These are phyloP conservation scores for Lactuca saligna DNA, from an alignment of 129 eudicot species.

Conservation along the genomic window DNA sequence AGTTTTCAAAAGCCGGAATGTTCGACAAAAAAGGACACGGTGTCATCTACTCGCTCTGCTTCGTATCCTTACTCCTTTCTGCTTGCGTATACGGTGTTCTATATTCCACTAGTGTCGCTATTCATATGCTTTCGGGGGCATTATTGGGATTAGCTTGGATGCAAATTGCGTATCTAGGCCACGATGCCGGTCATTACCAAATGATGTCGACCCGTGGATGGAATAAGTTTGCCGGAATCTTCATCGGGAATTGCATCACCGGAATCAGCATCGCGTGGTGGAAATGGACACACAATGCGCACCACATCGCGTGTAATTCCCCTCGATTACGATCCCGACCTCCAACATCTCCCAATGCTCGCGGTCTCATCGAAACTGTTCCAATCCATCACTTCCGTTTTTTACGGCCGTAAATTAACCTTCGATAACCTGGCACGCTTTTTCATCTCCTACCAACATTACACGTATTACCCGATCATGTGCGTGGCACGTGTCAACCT, in stretches of 20 bases:
- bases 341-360: constrained; percentile 38
- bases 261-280: constrained; percentile 48
- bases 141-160: constrained; percentile 41
- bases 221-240: constrained; percentile 43
- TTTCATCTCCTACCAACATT: constrained; percentile 41
- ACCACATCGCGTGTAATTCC: constrained; percentile 45
- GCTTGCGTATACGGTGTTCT: constrained; percentile 34
- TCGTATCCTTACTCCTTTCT: constrained; percentile 33
- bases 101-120: constrained; percentile 28
- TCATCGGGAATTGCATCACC: constrained; percentile 39
- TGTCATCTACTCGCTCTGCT: constrained; percentile 37
- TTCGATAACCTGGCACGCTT: constrained; percentile 29
- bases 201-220: constrained; percentile 47
- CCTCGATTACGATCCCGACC: constrained; percentile 42
- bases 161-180: constrained; percentile 40
- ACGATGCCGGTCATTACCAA: constrained; percentile 41
- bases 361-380: constrained; percentile 34
- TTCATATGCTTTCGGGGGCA: constrained; percentile 36
- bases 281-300: constrained; percentile 47
- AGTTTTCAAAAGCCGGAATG: constrained; percentile 44
- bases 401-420: constrained; percentile 34
- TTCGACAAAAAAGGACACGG: constrained; percentile 44
- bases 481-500: constrained; percentile 43
- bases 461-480: constrained; percentile 44
- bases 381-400: constrained; percentile 26